phyloP scores from a whole-genome alignment of 202 grass and related monocot genomes.

The Elaeis oleifera region DNA sequence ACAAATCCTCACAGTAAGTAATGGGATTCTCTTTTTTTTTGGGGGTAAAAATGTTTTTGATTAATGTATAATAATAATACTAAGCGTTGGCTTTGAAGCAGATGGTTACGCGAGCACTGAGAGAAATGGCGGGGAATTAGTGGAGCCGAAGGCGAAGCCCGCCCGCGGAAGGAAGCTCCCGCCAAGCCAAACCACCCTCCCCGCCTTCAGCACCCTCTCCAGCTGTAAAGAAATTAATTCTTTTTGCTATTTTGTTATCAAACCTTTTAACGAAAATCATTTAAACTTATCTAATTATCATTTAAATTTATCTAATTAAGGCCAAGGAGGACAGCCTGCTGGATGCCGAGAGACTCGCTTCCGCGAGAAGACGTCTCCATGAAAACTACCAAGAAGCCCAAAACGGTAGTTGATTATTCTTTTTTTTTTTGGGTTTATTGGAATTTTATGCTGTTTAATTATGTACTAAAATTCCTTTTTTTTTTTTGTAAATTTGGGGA shows the following conservation, averaged over 20 bases:
- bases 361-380: not conserved
- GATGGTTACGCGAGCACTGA: conserved; percentile 2
- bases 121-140: not conserved
- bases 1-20: no score
- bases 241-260: not conserved
- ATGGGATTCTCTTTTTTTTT: not conserved
- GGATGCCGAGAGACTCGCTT: not conserved
- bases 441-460: not conserved
- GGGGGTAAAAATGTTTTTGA: no score
- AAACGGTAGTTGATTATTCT: conserved; percentile 34
- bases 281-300: no score
- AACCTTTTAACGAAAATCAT: no score
- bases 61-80: no score
- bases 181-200: not conserved
- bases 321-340: not conserved
- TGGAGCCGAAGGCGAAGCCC: not conserved
- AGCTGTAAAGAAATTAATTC: not conserved
- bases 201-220: not conserved
- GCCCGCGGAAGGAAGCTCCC: not conserved
- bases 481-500: not conserved
- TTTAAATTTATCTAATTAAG: not conserved
- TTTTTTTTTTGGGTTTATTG: not conserved
- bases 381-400: conserved; percentile 18
- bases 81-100: not conserved
- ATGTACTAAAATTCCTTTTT: not conserved